These are phyloP conservation scores for Oryza brachyantha DNA, from an alignment of 176 grass and related monocot genomes.

Conservation along the genomic window DNA sequence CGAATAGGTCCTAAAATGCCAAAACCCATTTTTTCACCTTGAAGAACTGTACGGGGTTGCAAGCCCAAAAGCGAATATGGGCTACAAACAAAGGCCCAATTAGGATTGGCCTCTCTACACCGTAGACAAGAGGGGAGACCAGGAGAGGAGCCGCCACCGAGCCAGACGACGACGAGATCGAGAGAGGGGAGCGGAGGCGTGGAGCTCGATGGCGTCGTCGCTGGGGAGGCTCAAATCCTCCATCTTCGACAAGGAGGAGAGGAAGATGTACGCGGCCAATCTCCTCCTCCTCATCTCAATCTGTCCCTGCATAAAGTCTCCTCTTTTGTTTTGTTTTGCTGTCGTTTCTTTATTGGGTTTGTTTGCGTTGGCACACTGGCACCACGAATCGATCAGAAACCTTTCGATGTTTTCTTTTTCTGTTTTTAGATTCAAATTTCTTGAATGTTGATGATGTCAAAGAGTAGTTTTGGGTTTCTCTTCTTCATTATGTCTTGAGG, in stretches of 20 bases:
- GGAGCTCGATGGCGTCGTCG: slow-evolving; percentile 62
- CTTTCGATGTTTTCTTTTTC: background rate
- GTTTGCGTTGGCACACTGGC: too few relatives aligned
- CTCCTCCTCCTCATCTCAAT: background rate
- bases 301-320: background rate
- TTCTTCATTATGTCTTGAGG: background rate
- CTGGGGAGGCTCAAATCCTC: slow-evolving; percentile 62
- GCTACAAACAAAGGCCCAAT: background rate
- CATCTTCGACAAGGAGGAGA: slow-evolving; percentile 70
- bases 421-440: background rate
- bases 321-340: background rate
- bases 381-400: background rate
- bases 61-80: background rate
- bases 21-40: background rate
- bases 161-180: too few relatives aligned
- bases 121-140: too few relatives aligned
- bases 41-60: background rate
- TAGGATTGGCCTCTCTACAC: too few relatives aligned
- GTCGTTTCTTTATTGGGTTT: background rate
- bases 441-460: background rate
- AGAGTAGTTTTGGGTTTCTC: background rate
- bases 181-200: background rate
- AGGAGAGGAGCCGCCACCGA: too few relatives aligned
- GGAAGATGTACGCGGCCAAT: slow-evolving; percentile 42
- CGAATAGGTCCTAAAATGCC: too few relatives aligned